Evolutionary conservation across 768 basidiomycete species (phyloP).

Genomic region (Tricholoma hemisulphureum): DNA sequence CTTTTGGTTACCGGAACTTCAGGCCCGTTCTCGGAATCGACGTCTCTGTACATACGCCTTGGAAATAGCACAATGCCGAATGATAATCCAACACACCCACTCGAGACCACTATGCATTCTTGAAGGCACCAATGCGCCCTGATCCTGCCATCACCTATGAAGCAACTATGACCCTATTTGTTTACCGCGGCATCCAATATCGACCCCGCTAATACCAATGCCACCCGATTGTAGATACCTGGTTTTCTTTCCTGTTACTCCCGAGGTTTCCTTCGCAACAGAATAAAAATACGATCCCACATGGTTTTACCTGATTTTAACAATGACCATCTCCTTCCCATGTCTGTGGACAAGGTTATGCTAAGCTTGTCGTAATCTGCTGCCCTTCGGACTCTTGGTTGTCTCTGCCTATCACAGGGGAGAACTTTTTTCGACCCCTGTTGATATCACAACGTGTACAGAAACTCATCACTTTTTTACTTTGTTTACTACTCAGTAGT

Average conservation of each 20-base stretch:
- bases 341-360: slow-evolving; percentile 6
- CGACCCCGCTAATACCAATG: background rate
- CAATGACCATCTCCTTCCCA: background rate
- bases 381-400: slow-evolving; percentile 9
- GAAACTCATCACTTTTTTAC: background rate
- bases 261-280: background rate
- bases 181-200: background rate
- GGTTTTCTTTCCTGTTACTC: background rate
- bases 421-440: slow-evolving; percentile 9
- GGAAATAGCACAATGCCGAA: background rate
- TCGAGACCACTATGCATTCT: background rate
- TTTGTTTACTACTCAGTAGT: background rate
- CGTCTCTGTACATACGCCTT: background rate
- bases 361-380: slow-evolving; percentile 5
- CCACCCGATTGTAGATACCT: background rate
- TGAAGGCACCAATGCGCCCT: slow-evolving; percentile 3
- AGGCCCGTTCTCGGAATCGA: background rate
- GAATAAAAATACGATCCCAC: slow-evolving; percentile 3
- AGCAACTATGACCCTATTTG: background rate
- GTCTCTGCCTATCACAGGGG: slow-evolving; percentile 13
- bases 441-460: too few relatives aligned
- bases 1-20: background rate
- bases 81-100: slow-evolving; percentile 8
- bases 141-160: slow-evolving; percentile 4
- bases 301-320: slow-evolving; percentile 15